A percentile compares a stretch with the other conserved stretches of the same genome.
Evolutionary conservation across 768 basidiomycete genomes (phyloP).

Genomic region (Hericium rajendrae): DNA sequence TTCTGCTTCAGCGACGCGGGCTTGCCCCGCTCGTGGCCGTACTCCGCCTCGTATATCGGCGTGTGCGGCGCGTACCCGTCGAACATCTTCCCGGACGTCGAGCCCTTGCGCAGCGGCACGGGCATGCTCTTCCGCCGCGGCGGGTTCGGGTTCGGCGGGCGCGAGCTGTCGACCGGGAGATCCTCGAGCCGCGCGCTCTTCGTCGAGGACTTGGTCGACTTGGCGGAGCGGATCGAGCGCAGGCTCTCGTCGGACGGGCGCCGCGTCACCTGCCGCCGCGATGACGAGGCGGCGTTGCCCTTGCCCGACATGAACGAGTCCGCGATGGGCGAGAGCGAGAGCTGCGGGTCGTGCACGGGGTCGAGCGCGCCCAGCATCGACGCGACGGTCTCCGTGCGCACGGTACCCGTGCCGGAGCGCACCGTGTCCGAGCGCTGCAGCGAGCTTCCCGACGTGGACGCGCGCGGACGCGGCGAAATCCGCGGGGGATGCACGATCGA

Average conservation of each 20-base stretch:
- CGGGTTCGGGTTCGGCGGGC: constrained; percentile 14
- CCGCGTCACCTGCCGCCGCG: constrained; percentile 14
- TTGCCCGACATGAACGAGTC: background rate
- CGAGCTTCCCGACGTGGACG: background rate
- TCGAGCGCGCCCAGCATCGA: constrained; percentile 15
- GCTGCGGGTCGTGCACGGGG: constrained; percentile 3
- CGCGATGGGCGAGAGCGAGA: background rate
- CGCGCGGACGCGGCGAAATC: background rate
- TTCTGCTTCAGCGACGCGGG: constrained; percentile 1
- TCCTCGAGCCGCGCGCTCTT: constrained; percentile 20
- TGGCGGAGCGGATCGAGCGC: constrained; percentile 27
- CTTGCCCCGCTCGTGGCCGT: constrained; percentile 10
- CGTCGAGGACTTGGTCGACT: constrained; percentile 24
- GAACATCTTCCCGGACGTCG: constrained; percentile 19
- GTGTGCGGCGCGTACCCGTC: constrained; percentile 7
- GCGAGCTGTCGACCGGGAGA: constrained; percentile 4
- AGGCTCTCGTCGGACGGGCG: constrained; percentile 31
- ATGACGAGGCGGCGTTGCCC: background rate
- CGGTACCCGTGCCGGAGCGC: background rate
- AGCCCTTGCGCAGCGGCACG: constrained; percentile 20
- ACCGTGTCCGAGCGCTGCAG: background rate
- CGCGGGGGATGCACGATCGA: constrained; percentile 24
- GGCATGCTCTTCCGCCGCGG: constrained; percentile 47
- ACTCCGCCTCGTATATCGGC: background rate
- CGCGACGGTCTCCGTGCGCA: constrained; percentile 2